Percentiles rank a stretch among this genome's conserved stretches.
These are phyloP conservation scores for Penicillium manginii DNA, from an alignment of 495 filamentous ascomycete species.

Conservation along the genomic window DNA sequence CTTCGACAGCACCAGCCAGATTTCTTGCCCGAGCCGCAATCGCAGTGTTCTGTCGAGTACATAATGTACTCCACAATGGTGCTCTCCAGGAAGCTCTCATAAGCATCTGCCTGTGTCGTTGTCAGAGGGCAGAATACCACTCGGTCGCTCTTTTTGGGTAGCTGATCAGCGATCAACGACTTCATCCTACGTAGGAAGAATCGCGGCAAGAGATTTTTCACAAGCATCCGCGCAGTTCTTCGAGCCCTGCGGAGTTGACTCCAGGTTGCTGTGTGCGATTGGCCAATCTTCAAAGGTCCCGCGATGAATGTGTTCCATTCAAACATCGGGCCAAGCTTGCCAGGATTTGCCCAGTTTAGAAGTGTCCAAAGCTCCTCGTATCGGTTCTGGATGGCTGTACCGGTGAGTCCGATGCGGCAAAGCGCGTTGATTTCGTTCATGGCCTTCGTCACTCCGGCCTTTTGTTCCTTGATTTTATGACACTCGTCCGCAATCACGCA, in stretches of 20 bases:
- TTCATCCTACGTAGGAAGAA: conserved; percentile 97
- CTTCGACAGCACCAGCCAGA: conserved; percentile 82
- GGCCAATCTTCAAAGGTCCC: conserved; percentile 79
- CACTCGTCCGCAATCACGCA: conserved; percentile 98
- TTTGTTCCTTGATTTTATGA: conserved; percentile 83
- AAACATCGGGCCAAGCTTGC: conserved; percentile 74
- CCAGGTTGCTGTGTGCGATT: conserved; percentile 90
- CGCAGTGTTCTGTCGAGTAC: conserved; percentile 65
- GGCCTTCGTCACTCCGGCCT: conserved; percentile 75
- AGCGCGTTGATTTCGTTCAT: conserved; percentile 94
- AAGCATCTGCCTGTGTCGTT: conserved; percentile 79
- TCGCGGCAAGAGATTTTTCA: conserved; percentile 83
- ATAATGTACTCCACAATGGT: conserved; percentile 73
- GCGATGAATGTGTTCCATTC: conserved; percentile 81
- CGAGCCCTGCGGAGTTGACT: conserved; percentile 80
- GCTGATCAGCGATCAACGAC: conserved; percentile 85
- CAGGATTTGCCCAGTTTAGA: conserved; percentile 96
- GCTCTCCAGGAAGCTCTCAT: conserved; percentile 77
- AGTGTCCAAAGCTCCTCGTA: conserved; percentile 98
- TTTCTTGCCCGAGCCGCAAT: conserved; percentile 70
- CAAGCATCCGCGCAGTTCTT: conserved; percentile 82
- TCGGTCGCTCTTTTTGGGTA: conserved; percentile 93
- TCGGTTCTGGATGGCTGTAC: conserved; percentile 96
- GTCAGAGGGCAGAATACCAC: conserved; percentile 96
- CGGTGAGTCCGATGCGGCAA: conserved; percentile 91